Evolutionary conservation across 1,139 yeast species (phyloP).

Genomic region (Protomyces macrosporus): DNA sequence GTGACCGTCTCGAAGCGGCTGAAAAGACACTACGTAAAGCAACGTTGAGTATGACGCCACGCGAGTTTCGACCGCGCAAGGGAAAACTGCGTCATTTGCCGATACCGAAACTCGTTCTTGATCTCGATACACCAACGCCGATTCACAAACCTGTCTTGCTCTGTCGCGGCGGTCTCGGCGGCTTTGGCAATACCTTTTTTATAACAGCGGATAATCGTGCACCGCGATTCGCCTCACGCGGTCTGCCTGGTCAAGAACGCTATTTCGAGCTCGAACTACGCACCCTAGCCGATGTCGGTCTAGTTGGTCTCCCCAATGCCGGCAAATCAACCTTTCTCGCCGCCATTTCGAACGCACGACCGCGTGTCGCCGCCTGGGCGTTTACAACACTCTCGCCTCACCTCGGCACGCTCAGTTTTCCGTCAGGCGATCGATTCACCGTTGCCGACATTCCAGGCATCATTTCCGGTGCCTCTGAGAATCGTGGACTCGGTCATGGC

Average conservation of each 20-base stretch:
- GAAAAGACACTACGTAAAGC: conserved; percentile 45
- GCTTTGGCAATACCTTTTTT: conserved; percentile 94
- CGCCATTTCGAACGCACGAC: conserved; percentile 85
- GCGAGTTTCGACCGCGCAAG: conserved; percentile 48
- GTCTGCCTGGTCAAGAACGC: conserved; percentile 63
- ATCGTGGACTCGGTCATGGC: conserved; percentile 90
- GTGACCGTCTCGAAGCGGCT: conserved; percentile 13
- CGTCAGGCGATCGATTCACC: conserved; percentile 59
- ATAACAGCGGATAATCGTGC: conserved; percentile 75
- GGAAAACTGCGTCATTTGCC: conserved; percentile 30
- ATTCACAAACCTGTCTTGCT: conserved; percentile 55
- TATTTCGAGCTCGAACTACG: conserved; percentile 75
- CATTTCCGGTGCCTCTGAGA: conserved; percentile 71
- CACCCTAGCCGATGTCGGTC: conserved; percentile 82
- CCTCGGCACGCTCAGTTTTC: conserved; percentile 55
- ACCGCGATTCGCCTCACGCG: conserved; percentile 79
- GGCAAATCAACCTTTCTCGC: conserved; percentile 86
- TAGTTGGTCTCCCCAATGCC: conserved; percentile 93
- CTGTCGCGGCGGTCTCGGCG: conserved; percentile 83
- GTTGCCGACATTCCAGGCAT: conserved; percentile 98
- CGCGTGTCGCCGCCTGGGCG: conserved; percentile 94
- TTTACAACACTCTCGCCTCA: conserved; percentile 91
- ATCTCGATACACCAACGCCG: conserved; percentile 58
- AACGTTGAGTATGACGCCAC: conserved; percentile 54
- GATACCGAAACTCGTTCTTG: conserved; percentile 69